phyloP scores from a whole-genome alignment of 2,329 filamentous ascomycete species.

The Alternaria dauci region DNA sequence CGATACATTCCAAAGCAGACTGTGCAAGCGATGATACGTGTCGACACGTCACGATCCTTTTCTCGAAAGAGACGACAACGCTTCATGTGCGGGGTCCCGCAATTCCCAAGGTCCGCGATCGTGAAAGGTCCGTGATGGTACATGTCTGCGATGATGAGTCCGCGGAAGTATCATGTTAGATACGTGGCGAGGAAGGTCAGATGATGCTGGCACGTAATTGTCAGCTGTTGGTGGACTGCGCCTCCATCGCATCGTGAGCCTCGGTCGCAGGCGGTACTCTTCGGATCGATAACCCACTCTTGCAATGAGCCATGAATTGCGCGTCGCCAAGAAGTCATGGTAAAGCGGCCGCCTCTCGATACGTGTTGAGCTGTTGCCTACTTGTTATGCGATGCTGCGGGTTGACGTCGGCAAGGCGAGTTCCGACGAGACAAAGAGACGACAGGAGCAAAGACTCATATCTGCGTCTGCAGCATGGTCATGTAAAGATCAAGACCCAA shows the following conservation, averaged over 20 bases:
- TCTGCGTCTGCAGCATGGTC: constrained; percentile 3
- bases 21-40: background rate
- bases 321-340: constrained; percentile 5
- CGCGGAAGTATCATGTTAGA: background rate
- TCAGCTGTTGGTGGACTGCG: constrained; percentile 18
- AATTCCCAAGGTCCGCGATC: background rate
- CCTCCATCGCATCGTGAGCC: constrained; percentile 25
- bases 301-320: background rate
- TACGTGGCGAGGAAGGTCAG: constrained; percentile 5
- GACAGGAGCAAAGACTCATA: background rate
- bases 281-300: background rate
- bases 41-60: constrained; percentile 1
- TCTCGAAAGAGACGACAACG: background rate
- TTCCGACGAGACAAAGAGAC: background rate
- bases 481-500: background rate
- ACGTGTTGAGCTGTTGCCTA: constrained; percentile 2
- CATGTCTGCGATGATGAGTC: background rate
- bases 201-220: background rate
- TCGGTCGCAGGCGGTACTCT: constrained; percentile 3
- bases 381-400: background rate
- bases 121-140: background rate
- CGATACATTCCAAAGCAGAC: background rate
- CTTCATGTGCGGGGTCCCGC: constrained; percentile 3
- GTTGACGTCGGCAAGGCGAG: background rate
- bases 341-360: background rate